Percentiles rank a stretch among this genome's conserved stretches.
Conservation (phyloP, 306 rosid genomes). For the Pyrus communis region DNA sequence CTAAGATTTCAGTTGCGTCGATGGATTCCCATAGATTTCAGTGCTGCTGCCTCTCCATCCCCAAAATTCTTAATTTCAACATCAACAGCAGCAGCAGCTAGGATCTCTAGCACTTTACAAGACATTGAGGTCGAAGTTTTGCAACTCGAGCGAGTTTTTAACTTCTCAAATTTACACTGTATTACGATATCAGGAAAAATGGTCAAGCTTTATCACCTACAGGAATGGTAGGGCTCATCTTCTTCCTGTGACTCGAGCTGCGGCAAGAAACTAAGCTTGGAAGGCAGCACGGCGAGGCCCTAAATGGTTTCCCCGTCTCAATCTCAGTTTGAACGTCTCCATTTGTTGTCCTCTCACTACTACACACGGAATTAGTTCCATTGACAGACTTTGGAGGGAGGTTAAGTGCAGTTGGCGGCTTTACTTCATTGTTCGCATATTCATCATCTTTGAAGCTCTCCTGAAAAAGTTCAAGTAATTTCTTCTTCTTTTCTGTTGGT, state of each 20-base stretch:
- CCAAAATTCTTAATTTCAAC: slow-evolving; percentile 25
- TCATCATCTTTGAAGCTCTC: slow-evolving; percentile 41
- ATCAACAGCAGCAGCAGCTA: slow-evolving; percentile 20
- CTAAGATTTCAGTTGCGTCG: background rate
- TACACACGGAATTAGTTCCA: slow-evolving; percentile 34
- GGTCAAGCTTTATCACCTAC: slow-evolving; percentile 39
- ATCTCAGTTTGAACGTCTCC: slow-evolving; percentile 17
- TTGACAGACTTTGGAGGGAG: slow-evolving; percentile 41
- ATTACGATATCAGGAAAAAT: background rate
- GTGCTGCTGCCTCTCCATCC: background rate
- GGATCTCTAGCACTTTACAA: slow-evolving; percentile 29
- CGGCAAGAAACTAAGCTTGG: slow-evolving; percentile 68
- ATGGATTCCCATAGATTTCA: slow-evolving; percentile 2
- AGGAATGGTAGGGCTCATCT: slow-evolving; percentile 52
- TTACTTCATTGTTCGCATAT: slow-evolving; percentile 21
- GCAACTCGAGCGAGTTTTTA: background rate
- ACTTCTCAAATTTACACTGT: slow-evolving; percentile 9
- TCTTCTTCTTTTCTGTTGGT: slow-evolving; percentile 59
- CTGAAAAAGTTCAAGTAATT: slow-evolving; percentile 58
- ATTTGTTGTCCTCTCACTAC: slow-evolving; percentile 54
- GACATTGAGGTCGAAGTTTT: slow-evolving; percentile 4
- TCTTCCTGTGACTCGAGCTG: slow-evolving; percentile 66
- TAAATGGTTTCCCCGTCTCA: slow-evolving; percentile 31
- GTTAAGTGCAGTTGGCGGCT: slow-evolving; percentile 26
- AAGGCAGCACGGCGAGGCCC: slow-evolving; percentile 59